These are phyloP conservation scores for Sherardia arvensis DNA, from an alignment of 257 asterid species.

Conservation along the genomic window DNA sequence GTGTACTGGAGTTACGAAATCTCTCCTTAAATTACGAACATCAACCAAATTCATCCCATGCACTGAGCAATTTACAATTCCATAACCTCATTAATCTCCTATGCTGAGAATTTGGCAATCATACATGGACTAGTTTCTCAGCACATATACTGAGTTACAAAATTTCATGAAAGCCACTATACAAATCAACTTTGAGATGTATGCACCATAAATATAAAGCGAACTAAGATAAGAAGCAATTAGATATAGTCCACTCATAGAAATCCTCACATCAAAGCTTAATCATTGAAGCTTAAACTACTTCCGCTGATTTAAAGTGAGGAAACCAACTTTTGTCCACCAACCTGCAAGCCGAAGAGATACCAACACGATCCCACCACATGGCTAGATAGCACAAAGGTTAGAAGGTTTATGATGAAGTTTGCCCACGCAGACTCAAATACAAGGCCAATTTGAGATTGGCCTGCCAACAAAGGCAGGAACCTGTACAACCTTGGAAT, in stretches of 20 bases:
- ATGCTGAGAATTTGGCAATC: not conserved
- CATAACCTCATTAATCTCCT: not conserved
- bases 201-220: not conserved
- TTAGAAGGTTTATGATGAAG: conserved; percentile 65
- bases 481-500: conserved; percentile 68
- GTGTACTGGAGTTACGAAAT: not conserved
- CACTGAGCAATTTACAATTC: not conserved
- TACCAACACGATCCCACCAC: conserved; percentile 92
- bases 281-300: not conserved
- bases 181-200: not conserved
- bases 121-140: not conserved
- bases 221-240: not conserved
- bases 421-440: conserved; percentile 89
- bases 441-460: conserved; percentile 62
- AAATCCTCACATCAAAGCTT: not conserved
- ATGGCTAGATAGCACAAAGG: conserved; percentile 59
- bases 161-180: not conserved
- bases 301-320: not conserved
- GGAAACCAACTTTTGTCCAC: not conserved
- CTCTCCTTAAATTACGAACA: not conserved
- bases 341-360: conserved; percentile 79
- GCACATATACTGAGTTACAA: not conserved
- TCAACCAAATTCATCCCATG: not conserved
- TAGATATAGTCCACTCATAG: not conserved
- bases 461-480: conserved; percentile 65